Evolutionary conservation across 495 filamentous ascomycete genomes (phyloP).

Genomic region (Hamigera avellanea): DNA sequence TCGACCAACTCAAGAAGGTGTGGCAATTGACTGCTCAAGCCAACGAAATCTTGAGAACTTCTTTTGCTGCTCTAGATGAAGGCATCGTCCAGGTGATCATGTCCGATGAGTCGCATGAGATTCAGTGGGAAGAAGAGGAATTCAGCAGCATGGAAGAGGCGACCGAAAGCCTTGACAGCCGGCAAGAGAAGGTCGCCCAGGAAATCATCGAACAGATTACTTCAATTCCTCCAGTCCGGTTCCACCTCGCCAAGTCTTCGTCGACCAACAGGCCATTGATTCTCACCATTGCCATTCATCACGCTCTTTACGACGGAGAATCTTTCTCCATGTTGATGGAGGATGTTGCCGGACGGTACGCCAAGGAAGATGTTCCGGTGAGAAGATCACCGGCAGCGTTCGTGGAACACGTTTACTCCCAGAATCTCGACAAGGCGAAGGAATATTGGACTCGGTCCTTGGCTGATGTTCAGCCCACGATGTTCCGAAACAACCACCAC

Average conservation of each 20-base stretch:
- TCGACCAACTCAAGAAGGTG: constrained; percentile 38
- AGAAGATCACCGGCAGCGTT: no score
- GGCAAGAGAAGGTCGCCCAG: constrained; percentile 7
- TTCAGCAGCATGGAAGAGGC: constrained; percentile 8
- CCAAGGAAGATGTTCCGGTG: no score
- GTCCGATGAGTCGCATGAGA: constrained; percentile 4
- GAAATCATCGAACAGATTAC: constrained; percentile 16
- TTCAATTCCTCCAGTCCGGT: constrained; percentile 13
- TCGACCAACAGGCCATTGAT: constrained; percentile 6
- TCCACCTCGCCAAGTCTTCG: constrained; percentile 9
- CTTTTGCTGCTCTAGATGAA: constrained; percentile 42
- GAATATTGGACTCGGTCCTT: constrained; percentile 59
- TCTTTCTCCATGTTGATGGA: constrained; percentile 62
- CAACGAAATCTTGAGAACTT: constrained; percentile 56
- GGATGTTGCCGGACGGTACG: no score
- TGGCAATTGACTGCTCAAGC: constrained; percentile 40
- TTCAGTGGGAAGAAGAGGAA: constrained; percentile 12
- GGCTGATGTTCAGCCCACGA: constrained; percentile 18
- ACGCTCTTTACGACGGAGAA: constrained; percentile 80
- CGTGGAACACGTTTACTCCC: constrained; percentile 30
- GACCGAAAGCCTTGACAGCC: constrained; percentile 1
- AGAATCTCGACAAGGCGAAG: constrained; percentile 39
- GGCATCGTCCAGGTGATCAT: constrained; percentile 59
- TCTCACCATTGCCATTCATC: constrained; percentile 29
- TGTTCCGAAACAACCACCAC: constrained; percentile 12